Percentiles rank a stretch among this genome's conserved stretches.
These are phyloP conservation scores for Malbranchea cinnamomea DNA, from an alignment of 2,329 filamentous ascomycete species.

Conservation along the genomic window DNA sequence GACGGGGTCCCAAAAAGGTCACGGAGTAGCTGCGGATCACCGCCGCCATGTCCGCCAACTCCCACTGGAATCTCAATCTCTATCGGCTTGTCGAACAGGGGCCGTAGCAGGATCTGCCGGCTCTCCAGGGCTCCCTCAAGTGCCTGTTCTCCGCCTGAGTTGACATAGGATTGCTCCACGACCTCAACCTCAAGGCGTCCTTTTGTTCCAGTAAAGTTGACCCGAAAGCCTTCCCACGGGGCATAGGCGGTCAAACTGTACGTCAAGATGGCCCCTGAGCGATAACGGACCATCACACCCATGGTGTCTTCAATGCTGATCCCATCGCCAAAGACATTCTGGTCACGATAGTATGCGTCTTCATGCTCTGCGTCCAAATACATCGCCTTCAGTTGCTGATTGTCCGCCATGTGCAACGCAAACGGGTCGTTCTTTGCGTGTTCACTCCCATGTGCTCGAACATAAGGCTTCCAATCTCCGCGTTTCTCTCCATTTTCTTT, in stretches of 20 bases:
- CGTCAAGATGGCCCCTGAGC: slow-evolving; percentile 41
- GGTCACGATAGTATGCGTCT: slow-evolving; percentile 46
- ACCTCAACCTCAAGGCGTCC: slow-evolving; percentile 47
- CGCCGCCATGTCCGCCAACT: slow-evolving; percentile 43
- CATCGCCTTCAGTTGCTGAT: slow-evolving; percentile 41
- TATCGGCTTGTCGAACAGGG: slow-evolving; percentile 41
- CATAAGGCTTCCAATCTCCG: slow-evolving; percentile 38
- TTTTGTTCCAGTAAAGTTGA: slow-evolving; percentile 39
- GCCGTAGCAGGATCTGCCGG: slow-evolving; percentile 35
- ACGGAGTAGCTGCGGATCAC: slow-evolving; percentile 41
- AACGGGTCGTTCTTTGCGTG: slow-evolving; percentile 42
- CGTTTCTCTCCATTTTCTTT: slow-evolving; percentile 44
- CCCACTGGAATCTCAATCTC: slow-evolving; percentile 40
- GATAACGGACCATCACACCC: slow-evolving; percentile 44
- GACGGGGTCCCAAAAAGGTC: slow-evolving; percentile 42
- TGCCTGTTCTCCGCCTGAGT: slow-evolving; percentile 43
- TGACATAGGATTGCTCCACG: slow-evolving; percentile 47
- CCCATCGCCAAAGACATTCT: slow-evolving; percentile 47
- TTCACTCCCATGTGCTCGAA: slow-evolving; percentile 36
- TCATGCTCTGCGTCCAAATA: slow-evolving; percentile 50
- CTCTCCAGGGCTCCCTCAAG: slow-evolving; percentile 39
- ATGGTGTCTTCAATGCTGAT: slow-evolving; percentile 52
- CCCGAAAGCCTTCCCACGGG: slow-evolving; percentile 47
- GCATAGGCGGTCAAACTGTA: slow-evolving; percentile 47
- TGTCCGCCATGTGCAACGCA: slow-evolving; percentile 39